Percentiles rank a stretch among this genome's conserved stretches.
Evolutionary conservation across 2,329 filamentous ascomycete genomes (phyloP).

Genomic region (Tolypocladium amazonense): DNA sequence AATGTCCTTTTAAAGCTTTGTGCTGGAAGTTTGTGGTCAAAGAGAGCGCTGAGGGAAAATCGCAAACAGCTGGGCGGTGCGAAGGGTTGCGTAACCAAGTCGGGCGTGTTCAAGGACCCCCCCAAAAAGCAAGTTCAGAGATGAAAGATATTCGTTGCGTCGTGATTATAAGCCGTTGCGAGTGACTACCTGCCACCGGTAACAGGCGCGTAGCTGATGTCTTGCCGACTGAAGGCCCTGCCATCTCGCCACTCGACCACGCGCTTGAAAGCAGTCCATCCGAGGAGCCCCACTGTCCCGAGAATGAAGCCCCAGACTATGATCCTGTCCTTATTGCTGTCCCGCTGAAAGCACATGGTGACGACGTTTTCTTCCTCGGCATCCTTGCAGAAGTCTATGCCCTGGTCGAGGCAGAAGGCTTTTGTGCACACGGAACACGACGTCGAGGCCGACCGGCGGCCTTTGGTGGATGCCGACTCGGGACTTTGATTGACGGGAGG

Average conservation of each 20-base stretch:
- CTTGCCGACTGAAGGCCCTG: constrained; percentile 16
- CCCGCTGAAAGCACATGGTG: constrained; percentile 55
- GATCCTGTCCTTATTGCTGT: constrained; percentile 55
- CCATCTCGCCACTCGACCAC: constrained; percentile 29
- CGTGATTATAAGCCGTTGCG: background rate
- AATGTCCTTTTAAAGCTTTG: background rate
- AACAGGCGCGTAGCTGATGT: constrained; percentile 19
- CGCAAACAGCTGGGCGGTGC: background rate
- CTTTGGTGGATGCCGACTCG: background rate
- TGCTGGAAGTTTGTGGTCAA: background rate
- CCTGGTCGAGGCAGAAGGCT: constrained; percentile 49
- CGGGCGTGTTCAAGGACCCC: background rate
- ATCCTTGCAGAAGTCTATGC: constrained; percentile 52
- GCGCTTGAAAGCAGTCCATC: constrained; percentile 46
- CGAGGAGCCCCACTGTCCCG: constrained; percentile 46
- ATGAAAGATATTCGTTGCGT: background rate
- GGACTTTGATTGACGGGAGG: background rate
- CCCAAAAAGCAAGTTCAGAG: background rate
- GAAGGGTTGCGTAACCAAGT: background rate
- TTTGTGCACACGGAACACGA: constrained; percentile 54
- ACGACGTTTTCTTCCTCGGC: constrained; percentile 51
- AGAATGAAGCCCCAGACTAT: constrained; percentile 56
- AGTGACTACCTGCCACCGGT: constrained; percentile 3
- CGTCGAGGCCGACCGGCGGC: constrained; percentile 27
- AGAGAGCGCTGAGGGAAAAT: background rate